These are phyloP conservation scores for Platanthera guangdongensis DNA, from an alignment of 106 monocot genomes.

Conservation along the genomic window DNA sequence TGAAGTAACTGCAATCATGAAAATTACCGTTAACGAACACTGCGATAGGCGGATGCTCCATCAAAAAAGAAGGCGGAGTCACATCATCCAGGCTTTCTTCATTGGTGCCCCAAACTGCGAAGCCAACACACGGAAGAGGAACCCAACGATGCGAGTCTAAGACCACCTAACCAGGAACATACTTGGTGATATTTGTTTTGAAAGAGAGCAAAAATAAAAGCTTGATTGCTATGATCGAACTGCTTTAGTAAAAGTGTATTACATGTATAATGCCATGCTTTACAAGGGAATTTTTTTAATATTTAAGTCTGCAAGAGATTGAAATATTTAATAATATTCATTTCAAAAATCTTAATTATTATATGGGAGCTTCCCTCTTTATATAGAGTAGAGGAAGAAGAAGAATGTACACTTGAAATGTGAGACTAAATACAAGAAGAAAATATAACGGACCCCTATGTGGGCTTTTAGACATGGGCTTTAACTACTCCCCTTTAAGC, in stretches of 20 bases:
- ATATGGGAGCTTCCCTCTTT: too few relatives aligned
- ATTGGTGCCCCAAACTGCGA: conserved; percentile 44
- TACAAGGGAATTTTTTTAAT: background rate
- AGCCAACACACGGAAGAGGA: conserved; percentile 87
- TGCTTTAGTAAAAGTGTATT: background rate
- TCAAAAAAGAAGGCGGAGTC: conserved; percentile 75
- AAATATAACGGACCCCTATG: too few relatives aligned
- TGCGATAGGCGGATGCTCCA: conserved; percentile 95
- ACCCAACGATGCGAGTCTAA: conserved; percentile 99
- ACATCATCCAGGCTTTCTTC: conserved; percentile 74
- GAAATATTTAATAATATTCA: too few relatives aligned
- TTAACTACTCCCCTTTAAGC: too few relatives aligned
- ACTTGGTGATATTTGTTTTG: background rate
- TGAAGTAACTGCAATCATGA: conserved; percentile 2
- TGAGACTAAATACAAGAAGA: too few relatives aligned
- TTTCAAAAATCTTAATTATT: too few relatives aligned
- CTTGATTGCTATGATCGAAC: background rate
- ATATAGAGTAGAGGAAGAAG: too few relatives aligned
- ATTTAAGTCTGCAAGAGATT: too few relatives aligned
- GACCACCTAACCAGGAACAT: conserved; percentile 36
- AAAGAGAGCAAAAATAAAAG: background rate
- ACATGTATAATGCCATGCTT: background rate
- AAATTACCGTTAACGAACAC: conserved; percentile 89
- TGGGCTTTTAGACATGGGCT: too few relatives aligned
- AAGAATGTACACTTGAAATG: too few relatives aligned